Base-by-base conservation (phyloP, 768 basidiomycete species). In the Mrakia hoshinonis region DNA sequence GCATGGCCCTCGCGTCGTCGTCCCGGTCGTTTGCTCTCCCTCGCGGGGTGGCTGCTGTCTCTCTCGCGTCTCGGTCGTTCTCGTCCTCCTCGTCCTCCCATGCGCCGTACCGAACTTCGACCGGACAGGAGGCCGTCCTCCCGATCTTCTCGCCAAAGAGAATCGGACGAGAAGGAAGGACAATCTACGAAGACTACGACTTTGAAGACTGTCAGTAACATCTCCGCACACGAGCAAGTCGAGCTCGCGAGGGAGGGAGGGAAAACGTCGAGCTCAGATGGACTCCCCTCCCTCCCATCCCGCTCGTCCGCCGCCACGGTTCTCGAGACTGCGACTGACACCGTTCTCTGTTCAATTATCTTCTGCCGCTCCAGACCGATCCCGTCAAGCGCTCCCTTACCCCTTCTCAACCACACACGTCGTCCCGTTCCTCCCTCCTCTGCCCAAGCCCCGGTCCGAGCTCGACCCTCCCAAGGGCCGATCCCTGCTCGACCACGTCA, bases 401-500 rank as follows among this genome's bases (percentile, higher is more conserved):
- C 87, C 89, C 29, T 92, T 89, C 81, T 89, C 90, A 36, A 87
- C 85, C 77, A 83, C 82, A 13, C 89, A 85, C 39, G 82, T 88
- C 83, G 83, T 24, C 22, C 69, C 67, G 5, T 70, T 54, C 70
- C 64, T 11, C 76, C 81, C 60, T 76, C 81, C 48, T 76, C 82
- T 31, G 81, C 84, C 18, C 78, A 83, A 60, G 9, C 22, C 62
- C 34, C 24, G 48, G 6, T 7, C 51, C 18, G 29, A n/a, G 6
- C 62, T 51, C 54, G 55, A 24, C 20, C 83, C 89, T 24, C 83
- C 81, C 26, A 76, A 83, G 72, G 91, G 91, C 78, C 89, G 87
- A 80, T 89, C 89, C 51, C 83, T 92, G 67, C 90, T 92, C 88
- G 81, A 84, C 39, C 84, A 89, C 79, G 82, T 93, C 70, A 83